Percentiles rank a stretch among this genome's conserved stretches.
phyloP scores from a whole-genome alignment of 2,329 filamentous ascomycete species.

The Zasmidium citrigriseum region DNA sequence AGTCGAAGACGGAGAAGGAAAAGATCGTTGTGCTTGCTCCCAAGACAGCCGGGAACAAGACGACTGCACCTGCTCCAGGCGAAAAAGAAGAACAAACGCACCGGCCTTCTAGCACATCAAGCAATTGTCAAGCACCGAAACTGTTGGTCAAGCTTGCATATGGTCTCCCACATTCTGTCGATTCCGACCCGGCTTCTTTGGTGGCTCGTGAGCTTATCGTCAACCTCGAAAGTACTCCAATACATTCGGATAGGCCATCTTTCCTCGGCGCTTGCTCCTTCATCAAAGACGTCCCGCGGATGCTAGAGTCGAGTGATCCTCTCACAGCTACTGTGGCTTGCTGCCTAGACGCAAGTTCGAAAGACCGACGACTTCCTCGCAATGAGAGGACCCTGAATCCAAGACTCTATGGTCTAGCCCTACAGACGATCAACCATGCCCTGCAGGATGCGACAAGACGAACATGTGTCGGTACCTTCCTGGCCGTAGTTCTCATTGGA shows the following conservation, averaged over 20 bases:
- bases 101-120: too few relatives aligned
- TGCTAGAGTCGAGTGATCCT: background rate
- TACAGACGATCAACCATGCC: background rate
- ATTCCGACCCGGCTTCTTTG: too few relatives aligned
- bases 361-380: background rate
- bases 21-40: too few relatives aligned
- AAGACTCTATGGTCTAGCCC: background rate
- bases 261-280: background rate
- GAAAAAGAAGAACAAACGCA: too few relatives aligned
- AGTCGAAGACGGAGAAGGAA: too few relatives aligned
- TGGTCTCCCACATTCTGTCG: too few relatives aligned
- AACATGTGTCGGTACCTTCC: background rate
- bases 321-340: slow-evolving; percentile 1
- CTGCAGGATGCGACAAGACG: background rate
- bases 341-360: slow-evolving; percentile 1
- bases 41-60: too few relatives aligned
- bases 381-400: background rate
- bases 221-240: too few relatives aligned
- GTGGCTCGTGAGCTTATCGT: too few relatives aligned
- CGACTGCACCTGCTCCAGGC: too few relatives aligned
- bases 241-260: background rate
- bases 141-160: too few relatives aligned
- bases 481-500: background rate
- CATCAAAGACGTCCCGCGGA: background rate
- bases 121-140: too few relatives aligned